Evolutionary conservation across 2,329 filamentous ascomycete genomes (phyloP), one percentile per base, ranked within the genome.

Genomic region (Ceratocystis harringtonii): DNA sequence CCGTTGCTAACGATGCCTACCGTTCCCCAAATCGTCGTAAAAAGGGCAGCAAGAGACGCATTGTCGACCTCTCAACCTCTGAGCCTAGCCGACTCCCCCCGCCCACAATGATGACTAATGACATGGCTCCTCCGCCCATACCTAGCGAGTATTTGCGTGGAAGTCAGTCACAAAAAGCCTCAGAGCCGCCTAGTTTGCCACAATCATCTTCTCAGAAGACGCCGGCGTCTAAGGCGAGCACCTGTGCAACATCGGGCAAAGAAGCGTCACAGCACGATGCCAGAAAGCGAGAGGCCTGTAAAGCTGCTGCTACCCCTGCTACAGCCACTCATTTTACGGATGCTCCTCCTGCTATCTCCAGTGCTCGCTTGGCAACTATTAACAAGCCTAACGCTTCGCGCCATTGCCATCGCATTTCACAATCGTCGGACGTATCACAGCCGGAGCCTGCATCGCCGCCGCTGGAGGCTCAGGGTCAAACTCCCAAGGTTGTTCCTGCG

Each of bases 11-110:
- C 69, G 84, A 87, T 71, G 75, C 80, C 65, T 80, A 83, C 70
- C 80, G 79, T 1, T 81, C 75, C 66, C 83, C 84, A 0, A 81
- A 82, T 17, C 81, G 86, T 30, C 84, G 85, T 48, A 80, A 81
- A 12, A 52, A 57, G n/a, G 61, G 65, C 19, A 63, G 45, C 7
- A 86, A 85, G 73, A 77, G 84, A 63, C 80, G 84, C 30, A 86
- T 87, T 66, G 83, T 87, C 19, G 84, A 87, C 69, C 75, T 87
- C 10, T 82, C 84, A 5, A 84, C 81, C 1, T 78, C 76, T 62
- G 81, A 84, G 55, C 64, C 68, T n/a, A 65, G 63, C 57, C 55
- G 66, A 57, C 55, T 43, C 22, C 63, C 63, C 7, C 61, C 61
- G 8, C 64, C 64, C 12, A 50, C 63, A n/a, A 67, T 67, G 10